phyloP scores from a whole-genome alignment of 2,329 filamentous ascomycete genomes.

The Phyllosticta ampelicida region DNA sequence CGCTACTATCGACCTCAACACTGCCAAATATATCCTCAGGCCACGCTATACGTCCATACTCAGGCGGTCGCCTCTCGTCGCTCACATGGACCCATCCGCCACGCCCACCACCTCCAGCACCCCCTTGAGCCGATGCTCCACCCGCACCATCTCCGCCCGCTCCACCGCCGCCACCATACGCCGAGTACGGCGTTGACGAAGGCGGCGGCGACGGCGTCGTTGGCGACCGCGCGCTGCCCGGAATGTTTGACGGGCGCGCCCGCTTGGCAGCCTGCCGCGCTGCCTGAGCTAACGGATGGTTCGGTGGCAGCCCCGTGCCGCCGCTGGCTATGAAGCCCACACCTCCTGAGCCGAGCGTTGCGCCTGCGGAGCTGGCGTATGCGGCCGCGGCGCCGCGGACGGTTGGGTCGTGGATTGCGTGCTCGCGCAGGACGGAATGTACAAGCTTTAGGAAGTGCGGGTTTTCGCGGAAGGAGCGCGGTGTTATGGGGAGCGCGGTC shows the following conservation, averaged over 20 bases:
- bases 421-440: slow-evolving; percentile 42
- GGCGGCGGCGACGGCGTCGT: slow-evolving; percentile 24
- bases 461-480: neutral
- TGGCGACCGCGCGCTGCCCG: slow-evolving; percentile 12
- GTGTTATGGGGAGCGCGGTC: slow-evolving; percentile 11
- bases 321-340: slow-evolving; percentile 29
- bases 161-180: slow-evolving; percentile 32
- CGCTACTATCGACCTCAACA: slow-evolving; percentile 48
- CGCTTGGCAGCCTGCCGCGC: slow-evolving; percentile 11
- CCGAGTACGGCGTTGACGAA: neutral
- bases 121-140: slow-evolving; percentile 48
- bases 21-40: slow-evolving; percentile 58
- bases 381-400: slow-evolving; percentile 49
- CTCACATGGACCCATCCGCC: slow-evolving; percentile 56
- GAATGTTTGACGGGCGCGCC: slow-evolving; percentile 12
- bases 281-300: slow-evolving; percentile 7
- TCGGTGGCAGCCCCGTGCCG: neutral
- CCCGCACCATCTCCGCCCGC: slow-evolving; percentile 45
- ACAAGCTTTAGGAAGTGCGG: slow-evolving; percentile 39
- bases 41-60: slow-evolving; percentile 54
- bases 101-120: slow-evolving; percentile 45
- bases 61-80: slow-evolving; percentile 48
- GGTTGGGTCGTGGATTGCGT: slow-evolving; percentile 46
- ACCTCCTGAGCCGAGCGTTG: slow-evolving; percentile 41
- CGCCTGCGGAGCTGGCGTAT: slow-evolving; percentile 48